Evolutionary conservation across 176 grass and related monocot species (phyloP), one percentile per base, ranked within the genome.

Genomic region (Melocanna baccifera): DNA sequence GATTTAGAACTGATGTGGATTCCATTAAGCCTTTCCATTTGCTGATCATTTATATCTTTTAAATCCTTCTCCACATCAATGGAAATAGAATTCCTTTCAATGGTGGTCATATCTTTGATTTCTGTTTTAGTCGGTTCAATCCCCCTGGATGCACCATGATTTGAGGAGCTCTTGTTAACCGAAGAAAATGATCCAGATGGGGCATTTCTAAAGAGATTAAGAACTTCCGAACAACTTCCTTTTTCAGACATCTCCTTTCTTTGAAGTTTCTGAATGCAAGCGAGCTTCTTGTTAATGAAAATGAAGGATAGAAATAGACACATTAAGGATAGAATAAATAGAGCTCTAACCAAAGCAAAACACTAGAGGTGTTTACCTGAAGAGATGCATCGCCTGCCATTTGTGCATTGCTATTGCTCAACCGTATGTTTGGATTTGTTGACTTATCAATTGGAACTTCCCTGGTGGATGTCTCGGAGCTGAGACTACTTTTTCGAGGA

Each of bases 181-280:
- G 96, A 98, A 88, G 89, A 94, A 89, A 95, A 84, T 85, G 93
- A 95, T 82, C 59, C 70, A 78, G 87, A 89, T 75, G 87, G 89
- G 32, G 79, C 87, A 70, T 98, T 89, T 83, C 76, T 71, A 71
- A 94, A 94, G 79, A 89, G 77, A 87, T 84, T 94, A 80, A 94
- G 80, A 79, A 94, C 90, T 92, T 98, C 96, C 1, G 93, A 96
- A 81, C 78, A 90, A 83, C 83, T 87, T 62, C 76, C 64, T 39
- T 91, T 92, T 87, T 94, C 89, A 80, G 87, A 93, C 47, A 84
- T 43, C 29, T 90, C 89, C 73, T 87, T 93, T 46, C 43, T 85
- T 73, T 82, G 87, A 79, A 81, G 73, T 84, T 91, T 95, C 76
- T 90, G 75, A 62, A 73, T 89, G 46, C 64, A 81, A 73, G 39